Evolutionary conservation across 768 basidiomycete genomes (phyloP).

Genomic region (Galerina sulciceps): DNA sequence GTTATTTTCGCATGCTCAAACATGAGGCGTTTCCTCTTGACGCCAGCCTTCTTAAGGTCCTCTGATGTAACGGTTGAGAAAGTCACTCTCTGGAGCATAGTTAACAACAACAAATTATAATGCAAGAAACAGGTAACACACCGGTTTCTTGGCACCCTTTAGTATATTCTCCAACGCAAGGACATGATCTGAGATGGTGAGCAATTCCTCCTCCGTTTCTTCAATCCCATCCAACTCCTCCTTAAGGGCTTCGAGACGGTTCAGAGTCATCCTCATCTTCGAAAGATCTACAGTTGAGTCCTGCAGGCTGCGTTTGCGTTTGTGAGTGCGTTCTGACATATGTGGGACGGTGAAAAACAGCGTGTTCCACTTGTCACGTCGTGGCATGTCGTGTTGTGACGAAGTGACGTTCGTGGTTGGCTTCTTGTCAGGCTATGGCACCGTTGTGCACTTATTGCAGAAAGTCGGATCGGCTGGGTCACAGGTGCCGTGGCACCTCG

Average conservation of each 20-base stretch:
- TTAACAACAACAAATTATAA: conserved; percentile 17
- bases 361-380: too few relatives aligned
- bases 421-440: too few relatives aligned
- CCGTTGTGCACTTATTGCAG: too few relatives aligned
- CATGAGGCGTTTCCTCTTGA: conserved; percentile 27
- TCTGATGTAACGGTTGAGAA: conserved; percentile 24
- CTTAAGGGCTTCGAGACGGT: conserved; percentile 27
- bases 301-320: conserved; percentile 34
- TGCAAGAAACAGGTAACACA: conserved; percentile 18
- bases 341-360: too few relatives aligned
- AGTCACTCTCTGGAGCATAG: conserved; percentile 25
- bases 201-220: conserved; percentile 27
- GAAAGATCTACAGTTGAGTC: conserved; percentile 30
- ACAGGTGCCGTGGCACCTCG: too few relatives aligned
- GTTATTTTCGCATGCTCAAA: conserved; percentile 21
- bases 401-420: too few relatives aligned
- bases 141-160: conserved; percentile 30
- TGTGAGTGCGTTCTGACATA: conserved; percentile 24
- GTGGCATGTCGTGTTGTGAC: too few relatives aligned
- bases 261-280: conserved; percentile 27
- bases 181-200: conserved; percentile 26
- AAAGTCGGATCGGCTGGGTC: too few relatives aligned
- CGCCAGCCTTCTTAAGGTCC: conserved; percentile 30
- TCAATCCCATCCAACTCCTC: conserved; percentile 31
- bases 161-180: conserved; percentile 28